phyloP scores from a whole-genome alignment of 768 basidiomycete genomes.

The Guyanaporus albipodus region DNA sequence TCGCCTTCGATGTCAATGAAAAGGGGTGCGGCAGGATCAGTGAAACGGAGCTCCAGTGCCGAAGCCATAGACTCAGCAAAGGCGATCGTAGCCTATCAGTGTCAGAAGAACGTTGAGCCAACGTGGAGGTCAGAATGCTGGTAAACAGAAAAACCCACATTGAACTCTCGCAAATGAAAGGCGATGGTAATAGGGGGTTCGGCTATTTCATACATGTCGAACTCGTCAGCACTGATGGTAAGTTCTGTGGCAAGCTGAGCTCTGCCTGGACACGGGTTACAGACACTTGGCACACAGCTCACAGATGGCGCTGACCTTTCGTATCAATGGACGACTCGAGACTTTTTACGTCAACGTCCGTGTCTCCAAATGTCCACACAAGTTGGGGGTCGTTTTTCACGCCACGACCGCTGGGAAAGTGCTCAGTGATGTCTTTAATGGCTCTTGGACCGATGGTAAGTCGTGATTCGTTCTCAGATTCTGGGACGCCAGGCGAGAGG shows the following conservation, averaged over 20 bases:
- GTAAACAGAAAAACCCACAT: constrained; percentile 39
- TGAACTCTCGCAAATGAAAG: constrained; percentile 83
- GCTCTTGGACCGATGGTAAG: constrained; percentile 70
- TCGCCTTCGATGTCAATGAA: constrained; percentile 75
- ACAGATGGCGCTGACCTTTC: constrained; percentile 43
- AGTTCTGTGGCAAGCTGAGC: constrained; percentile 72
- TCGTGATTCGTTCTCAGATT: constrained; percentile 54
- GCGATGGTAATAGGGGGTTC: constrained; percentile 62
- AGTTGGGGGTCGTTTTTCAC: constrained; percentile 71
- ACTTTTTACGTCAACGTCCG: constrained; percentile 66
- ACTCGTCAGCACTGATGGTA: constrained; percentile 73
- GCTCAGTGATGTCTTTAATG: constrained; percentile 75
- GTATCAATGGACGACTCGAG: constrained; percentile 61
- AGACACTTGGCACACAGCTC: background rate
- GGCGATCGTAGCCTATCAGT: constrained; percentile 78
- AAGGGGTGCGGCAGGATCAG: constrained; percentile 68
- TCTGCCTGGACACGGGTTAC: constrained; percentile 39
- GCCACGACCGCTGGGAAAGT: constrained; percentile 65
- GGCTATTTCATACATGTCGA: constrained; percentile 70
- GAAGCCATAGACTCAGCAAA: constrained; percentile 71
- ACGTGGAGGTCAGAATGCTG: background rate
- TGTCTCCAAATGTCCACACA: constrained; percentile 72
- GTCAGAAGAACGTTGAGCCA: background rate
- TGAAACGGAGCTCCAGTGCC: constrained; percentile 69
- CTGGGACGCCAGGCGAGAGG: constrained; percentile 63